Evolutionary conservation across 2,329 filamentous ascomycete genomes (phyloP).

Genomic region (Sclerotinia borealis): DNA sequence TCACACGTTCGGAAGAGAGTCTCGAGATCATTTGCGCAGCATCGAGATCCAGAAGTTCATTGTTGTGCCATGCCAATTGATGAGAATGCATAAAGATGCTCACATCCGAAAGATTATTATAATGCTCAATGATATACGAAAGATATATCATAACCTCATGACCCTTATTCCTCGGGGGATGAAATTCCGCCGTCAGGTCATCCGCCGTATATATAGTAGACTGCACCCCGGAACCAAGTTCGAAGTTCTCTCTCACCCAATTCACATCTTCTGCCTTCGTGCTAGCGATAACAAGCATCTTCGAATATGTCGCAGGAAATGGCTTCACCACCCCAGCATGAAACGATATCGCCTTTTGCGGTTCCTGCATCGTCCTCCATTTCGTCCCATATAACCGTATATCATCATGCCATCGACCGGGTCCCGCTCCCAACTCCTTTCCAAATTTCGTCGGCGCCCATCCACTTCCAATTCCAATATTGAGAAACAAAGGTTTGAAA

Average conservation of each 20-base stretch:
- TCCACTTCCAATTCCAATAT: no score
- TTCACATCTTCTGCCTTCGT: background rate
- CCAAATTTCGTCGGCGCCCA: background rate
- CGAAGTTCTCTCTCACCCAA: constrained; percentile 1
- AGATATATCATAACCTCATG: constrained; percentile 30
- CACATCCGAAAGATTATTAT: constrained; percentile 42
- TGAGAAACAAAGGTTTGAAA: background rate
- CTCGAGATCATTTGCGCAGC: constrained; percentile 32
- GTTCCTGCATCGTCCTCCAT: background rate
- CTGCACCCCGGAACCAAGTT: background rate
- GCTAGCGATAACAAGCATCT: constrained; percentile 2
- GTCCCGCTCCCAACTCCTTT: no score
- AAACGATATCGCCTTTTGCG: background rate
- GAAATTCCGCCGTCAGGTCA: constrained; percentile 33
- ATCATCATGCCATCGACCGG: background rate
- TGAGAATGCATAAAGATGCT: constrained; percentile 40
- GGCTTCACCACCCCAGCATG: background rate
- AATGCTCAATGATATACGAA: constrained; percentile 59
- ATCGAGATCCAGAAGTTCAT: constrained; percentile 24
- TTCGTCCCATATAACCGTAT: background rate
- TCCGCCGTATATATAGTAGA: constrained; percentile 25
- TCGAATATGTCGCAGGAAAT: background rate
- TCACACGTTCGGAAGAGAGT: constrained; percentile 34
- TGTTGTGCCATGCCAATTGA: constrained; percentile 36
- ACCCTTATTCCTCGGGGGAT: constrained; percentile 42